Evolutionary conservation across 176 grass and related monocot species (phyloP), one percentile per base, ranked within the genome.

Genomic region (Oryza australiensis): DNA sequence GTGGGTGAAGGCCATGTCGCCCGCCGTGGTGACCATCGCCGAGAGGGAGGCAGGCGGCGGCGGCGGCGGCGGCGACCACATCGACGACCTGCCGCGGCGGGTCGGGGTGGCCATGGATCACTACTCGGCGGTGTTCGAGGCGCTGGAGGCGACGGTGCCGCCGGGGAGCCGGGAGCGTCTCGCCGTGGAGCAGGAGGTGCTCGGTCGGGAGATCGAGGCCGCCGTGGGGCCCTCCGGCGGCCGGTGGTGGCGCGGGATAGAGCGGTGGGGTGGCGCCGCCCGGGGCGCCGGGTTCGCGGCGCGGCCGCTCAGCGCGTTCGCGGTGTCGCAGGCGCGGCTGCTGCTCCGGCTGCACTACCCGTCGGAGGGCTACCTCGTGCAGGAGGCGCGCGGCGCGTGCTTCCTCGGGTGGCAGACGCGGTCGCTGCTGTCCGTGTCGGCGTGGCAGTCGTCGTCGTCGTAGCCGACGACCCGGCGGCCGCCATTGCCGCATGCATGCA

Each of bases 311-410:
- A 99, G 96, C 72, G 76, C 70, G 20, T 99, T 93, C 42, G 91
- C 96, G 26, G 87, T 95, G 28, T 95, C 96, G 29, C 96, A 99
- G 86, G 96, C 96, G 12, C 49, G 85, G 79, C 82, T 99, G 35
- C 85, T 99, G 60, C 96, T 99, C 32, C 92, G 96, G n/a, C 82
- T 99, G 73, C 93, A 99, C 77, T 99, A 99, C 87, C 96, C 96
- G 0, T 99, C 96, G 27, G 96, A 99, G 41, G 96, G 96, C 3
- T 99, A 99, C 76, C 85, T 88, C 45, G 84, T 99, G 48, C 91
- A 99, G 86, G 90, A 93, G 83, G 82, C 82, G 26, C 90, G 85
- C 34, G 96, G 91, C 15, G 86, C 90, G 3, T 90, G 92, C 85
- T 92, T 94, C 76, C 88, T 99, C 55, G 96, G 93, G 1, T 99